Evolutionary conservation across 2,329 filamentous ascomycete genomes (phyloP), one percentile per base, ranked within the genome.

Genomic region (Fusarium neocosmosporiellum): DNA sequence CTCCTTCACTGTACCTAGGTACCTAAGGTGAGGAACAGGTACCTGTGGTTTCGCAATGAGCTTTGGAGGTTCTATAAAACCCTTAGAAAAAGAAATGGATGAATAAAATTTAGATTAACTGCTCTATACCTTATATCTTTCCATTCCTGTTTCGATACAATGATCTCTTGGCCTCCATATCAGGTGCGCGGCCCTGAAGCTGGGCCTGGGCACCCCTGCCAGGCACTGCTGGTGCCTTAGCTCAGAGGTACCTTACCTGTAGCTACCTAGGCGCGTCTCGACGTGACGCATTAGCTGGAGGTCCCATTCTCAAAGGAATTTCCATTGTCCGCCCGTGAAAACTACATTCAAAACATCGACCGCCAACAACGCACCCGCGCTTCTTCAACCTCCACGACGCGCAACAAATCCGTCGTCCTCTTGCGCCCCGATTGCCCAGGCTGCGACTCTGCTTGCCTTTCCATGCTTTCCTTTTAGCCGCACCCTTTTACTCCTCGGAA

Each of bases 401-500:
- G 67, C 71, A 66, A 69, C 54, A 61, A 53, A 43, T 36, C 59
- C 60, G 65, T 69, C 67, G 46, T 62, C 58, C 59, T 43, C 54
- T 27, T 53, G 59, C 27, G n/a, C 29, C 22, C 22, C 58, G 58
- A 43, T 60, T 46, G 36, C 34, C n/a, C 18, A 57, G 63, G 58
- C 68, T 65, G 66, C 60, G 53, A 65, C 58, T 63, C 55, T 31
- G 59, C 37, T 59, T 59, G 33, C 37, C 55, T 58, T 63, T 71
- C 69, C 63, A 75, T 69, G 75, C 66, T 67, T 69, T 57, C 63
- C 67, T 59, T 58, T 64, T 71, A 74, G 66, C 65, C 59, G 41
- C 67, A 9, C 57, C 43, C 60, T 59, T 69, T 65, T 41, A 79
- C 77, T 79, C 77, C 79, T 79, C 85, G 85, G 84, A 83, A 92